A percentile compares a stretch with the other conserved stretches of the same genome.
phyloP scores from a whole-genome alignment of 345 rosid genomes.

The Eucalyptus pumila region DNA sequence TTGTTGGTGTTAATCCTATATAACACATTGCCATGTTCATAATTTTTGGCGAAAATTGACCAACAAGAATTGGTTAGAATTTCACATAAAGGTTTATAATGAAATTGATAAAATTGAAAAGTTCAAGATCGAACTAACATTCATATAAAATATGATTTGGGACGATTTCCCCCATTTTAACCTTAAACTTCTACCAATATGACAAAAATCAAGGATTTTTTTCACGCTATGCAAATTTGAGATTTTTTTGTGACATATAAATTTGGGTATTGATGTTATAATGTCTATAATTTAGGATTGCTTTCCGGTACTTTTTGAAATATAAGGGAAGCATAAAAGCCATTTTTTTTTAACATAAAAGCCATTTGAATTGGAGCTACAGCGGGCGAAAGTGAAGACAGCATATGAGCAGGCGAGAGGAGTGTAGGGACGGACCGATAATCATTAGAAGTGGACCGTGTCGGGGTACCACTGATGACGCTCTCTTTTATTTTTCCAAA shows the following conservation, averaged over 20 bases:
- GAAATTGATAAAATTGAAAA: neutral
- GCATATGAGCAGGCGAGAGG: too few relatives aligned
- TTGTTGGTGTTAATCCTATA: neutral
- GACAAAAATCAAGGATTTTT: too few relatives aligned
- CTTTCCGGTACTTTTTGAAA: too few relatives aligned
- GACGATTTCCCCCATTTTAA: too few relatives aligned
- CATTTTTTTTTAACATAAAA: neutral
- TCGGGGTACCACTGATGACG: neutral
- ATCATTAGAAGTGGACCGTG: neutral
- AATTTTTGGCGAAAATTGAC: neutral
- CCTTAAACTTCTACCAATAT: too few relatives aligned
- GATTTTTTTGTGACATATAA: too few relatives aligned
- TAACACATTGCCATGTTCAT: fast-evolving
- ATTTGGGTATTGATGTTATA: too few relatives aligned
- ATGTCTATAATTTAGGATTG: too few relatives aligned
- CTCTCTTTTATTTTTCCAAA: neutral
- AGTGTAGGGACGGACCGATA: neutral
- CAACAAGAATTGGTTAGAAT: neutral
- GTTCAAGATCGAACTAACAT: neutral
- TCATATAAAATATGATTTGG: neutral
- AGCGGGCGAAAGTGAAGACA: neutral
- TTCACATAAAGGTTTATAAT: fast-evolving
- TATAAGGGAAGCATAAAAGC: too few relatives aligned
- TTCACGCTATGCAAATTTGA: too few relatives aligned
- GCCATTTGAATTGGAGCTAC: neutral